Conservation (phyloP, 2,329 filamentous ascomycete genomes). For the Metarhizium brunneum region DNA sequence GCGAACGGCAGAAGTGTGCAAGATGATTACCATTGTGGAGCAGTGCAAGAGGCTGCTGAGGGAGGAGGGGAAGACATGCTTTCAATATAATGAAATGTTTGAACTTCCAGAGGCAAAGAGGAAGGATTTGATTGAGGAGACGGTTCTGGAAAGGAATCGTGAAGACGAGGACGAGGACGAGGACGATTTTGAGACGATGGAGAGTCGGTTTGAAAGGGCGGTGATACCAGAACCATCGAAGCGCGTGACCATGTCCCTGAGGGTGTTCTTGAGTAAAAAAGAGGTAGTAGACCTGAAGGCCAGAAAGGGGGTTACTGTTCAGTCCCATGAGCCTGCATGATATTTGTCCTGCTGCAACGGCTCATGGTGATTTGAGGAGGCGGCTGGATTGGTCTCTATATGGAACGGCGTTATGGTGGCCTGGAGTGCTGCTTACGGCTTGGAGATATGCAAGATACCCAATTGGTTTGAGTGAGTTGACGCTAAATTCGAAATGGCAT, state of each 20-base stretch:
- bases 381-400: background rate
- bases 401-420: background rate
- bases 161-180: constrained; percentile 21
- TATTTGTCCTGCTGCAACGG: background rate
- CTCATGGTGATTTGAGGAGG: background rate
- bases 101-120: constrained; percentile 29
- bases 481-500: constrained; percentile 1
- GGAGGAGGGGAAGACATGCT: constrained; percentile 37
- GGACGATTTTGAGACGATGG: constrained; percentile 48
- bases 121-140: constrained; percentile 31
- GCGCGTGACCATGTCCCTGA: constrained; percentile 44
- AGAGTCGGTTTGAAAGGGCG: constrained; percentile 46
- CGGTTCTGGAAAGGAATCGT: constrained; percentile 23
- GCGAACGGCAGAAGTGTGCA: constrained; percentile 43
- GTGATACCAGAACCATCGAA: constrained; percentile 35
- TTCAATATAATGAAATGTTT: constrained; percentile 49
- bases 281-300: constrained; percentile 46
- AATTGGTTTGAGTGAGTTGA: background rate
- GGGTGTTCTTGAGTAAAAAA: constrained; percentile 46
- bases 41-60: constrained; percentile 50
- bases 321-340: constrained; percentile 28
- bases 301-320: constrained; percentile 35
- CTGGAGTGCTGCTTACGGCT: background rate
- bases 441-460: background rate
- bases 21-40: constrained; percentile 60